Evolutionary conservation across 768 basidiomycete species (phyloP), one percentile per base, ranked within the genome.

Genomic region (Lactarius indigo): DNA sequence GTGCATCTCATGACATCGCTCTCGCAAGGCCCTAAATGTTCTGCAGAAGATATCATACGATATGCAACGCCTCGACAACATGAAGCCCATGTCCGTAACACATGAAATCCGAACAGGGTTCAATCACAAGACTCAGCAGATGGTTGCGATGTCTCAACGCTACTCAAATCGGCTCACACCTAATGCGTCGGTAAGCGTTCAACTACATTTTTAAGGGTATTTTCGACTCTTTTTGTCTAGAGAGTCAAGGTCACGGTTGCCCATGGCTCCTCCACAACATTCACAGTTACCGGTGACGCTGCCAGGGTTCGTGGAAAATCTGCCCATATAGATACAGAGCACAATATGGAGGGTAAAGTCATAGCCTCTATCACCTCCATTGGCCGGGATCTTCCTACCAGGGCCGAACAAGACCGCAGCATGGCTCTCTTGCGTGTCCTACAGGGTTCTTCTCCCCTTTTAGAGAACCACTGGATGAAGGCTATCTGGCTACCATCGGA

Each of bases 341-440:
- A 69, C 68, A 50, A 71, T 62, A 63, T 80, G 61, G 63, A 74
- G 75, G 71, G 79, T 65, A 74, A 77, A 73, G 41, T 1, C 1
- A 75, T 77, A 37, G 64, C 72, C 0, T 74, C 74, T 10, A 78
- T 90, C 30, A 81, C 76, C 30, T 79, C 87, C 9, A 78, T 80
- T 68, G 88, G 87, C 0, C 81, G 79, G 37, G 87, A 83, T 47
- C 81, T 77, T 44, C 84, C 83, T 1, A 92, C 90, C 3, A 73
- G 70, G 28, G 88, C 90, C 35, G 88, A 90, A 66, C 74, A 75
- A 4, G 78, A 81, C 56, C 81, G 76, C 26, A 67, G 71, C 5
- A 58, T 70, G 12, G 47, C 73, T 15, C 68, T 81, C 15, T 73
- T 81, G 1, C 64, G 69, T 57, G 66, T 74, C 39, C 73, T 83